phyloP scores from a whole-genome alignment of 108 stramenopile species.

The Skeletonema marinoi region DNA sequence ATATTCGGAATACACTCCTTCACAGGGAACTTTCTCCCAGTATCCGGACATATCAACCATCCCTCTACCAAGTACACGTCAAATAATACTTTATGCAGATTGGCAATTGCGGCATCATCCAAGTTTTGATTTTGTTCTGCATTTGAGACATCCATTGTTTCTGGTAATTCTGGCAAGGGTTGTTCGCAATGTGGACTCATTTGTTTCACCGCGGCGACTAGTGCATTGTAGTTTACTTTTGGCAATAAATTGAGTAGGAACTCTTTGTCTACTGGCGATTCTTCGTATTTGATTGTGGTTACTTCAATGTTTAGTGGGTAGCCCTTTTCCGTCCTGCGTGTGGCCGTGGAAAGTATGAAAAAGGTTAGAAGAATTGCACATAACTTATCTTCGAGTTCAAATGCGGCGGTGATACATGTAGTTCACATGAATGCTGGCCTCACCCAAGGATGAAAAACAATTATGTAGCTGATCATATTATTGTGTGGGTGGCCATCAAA shows the following conservation, averaged over 20 bases:
- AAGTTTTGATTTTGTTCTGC: constrained; percentile 34
- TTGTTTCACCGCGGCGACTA: constrained; percentile 57
- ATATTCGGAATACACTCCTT: constrained; percentile 96
- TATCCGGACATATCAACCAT: constrained; percentile 88
- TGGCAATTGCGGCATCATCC: constrained; percentile 42
- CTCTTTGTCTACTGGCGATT: constrained; percentile 69
- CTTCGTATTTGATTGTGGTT: constrained; percentile 52
- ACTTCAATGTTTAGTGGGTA: constrained; percentile 81
- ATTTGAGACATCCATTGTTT: constrained; percentile 25
- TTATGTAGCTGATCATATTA: not conserved
- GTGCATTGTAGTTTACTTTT: constrained; percentile 72
- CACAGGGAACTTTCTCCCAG: constrained; percentile 89
- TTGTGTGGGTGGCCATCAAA: not conserved
- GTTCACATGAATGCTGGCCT: not conserved
- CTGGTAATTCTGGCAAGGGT: constrained; percentile 55
- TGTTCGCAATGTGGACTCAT: constrained; percentile 47
- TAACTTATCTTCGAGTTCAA: not conserved
- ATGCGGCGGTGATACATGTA: not conserved
- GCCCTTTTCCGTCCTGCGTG: constrained; percentile 74
- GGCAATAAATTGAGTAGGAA: constrained; percentile 64
- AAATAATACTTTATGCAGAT: constrained; percentile 75
- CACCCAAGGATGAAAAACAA: not conserved
- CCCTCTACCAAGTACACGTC: constrained; percentile 93
- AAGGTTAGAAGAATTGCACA: constrained; percentile 1
- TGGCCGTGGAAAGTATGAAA: not conserved